Evolutionary conservation across 2,329 filamentous ascomycete genomes (phyloP).

Genomic region (Dothistroma septosporum): DNA sequence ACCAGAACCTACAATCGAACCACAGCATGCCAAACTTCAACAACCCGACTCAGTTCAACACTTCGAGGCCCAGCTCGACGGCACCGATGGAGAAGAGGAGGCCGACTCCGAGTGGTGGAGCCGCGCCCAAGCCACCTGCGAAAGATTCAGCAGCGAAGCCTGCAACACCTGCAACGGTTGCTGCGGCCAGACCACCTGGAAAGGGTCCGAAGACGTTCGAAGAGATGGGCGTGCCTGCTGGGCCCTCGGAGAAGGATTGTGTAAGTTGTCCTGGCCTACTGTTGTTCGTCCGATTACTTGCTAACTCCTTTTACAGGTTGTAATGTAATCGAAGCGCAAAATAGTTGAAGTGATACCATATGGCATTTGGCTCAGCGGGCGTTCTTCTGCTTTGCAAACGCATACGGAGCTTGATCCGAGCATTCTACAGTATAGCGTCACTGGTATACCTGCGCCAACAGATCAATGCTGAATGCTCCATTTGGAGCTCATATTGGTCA

Average conservation of each 20-base stretch:
- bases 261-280: conserved; percentile 44
- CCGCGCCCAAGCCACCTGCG: conserved; percentile 17
- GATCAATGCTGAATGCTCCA: too few species aligned
- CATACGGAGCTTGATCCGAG: not conserved
- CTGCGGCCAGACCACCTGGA: conserved; percentile 44
- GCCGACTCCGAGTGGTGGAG: conserved; percentile 6
- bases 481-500: too few species aligned
- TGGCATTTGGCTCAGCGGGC: not conserved
- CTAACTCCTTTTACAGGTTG: conserved; percentile 5
- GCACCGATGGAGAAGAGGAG: conserved; percentile 4
- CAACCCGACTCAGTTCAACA: conserved; percentile 1
- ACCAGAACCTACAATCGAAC: conserved; percentile 1
- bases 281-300: not conserved
- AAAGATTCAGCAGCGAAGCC: conserved; percentile 23
- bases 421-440: not conserved
- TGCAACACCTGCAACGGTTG: conserved; percentile 26
- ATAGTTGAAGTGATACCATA: not conserved
- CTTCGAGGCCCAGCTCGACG: conserved; percentile 18
- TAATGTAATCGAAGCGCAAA: conserved; percentile 8
- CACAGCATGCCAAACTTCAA: conserved; percentile 23
- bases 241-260: conserved; percentile 83
- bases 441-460: too few species aligned
- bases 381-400: not conserved
- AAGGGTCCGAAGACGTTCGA: conserved; percentile 95
- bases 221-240: conserved; percentile 90